phyloP scores from a whole-genome alignment of 2,329 filamentous ascomycete species.

The Metarhizium robertsii region DNA sequence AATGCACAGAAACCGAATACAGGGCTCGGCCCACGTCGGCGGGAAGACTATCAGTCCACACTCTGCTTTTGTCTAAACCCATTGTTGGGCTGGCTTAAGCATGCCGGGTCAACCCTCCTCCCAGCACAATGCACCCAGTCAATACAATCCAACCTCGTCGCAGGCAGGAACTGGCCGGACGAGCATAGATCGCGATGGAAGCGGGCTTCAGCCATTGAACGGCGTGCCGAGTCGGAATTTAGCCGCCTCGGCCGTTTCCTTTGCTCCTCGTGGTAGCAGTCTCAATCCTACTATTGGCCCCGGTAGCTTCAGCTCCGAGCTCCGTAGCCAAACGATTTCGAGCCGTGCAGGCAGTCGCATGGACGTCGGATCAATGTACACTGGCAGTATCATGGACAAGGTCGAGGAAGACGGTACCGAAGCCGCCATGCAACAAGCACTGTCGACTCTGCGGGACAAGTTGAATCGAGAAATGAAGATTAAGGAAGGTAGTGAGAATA shows the following conservation, averaged over 20 bases:
- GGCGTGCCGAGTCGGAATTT: constrained; percentile 34
- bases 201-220: constrained; percentile 39
- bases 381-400: constrained; percentile 40
- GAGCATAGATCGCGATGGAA: constrained; percentile 48
- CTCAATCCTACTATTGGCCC: constrained; percentile 61
- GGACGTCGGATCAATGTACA: constrained; percentile 25
- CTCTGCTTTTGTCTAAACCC: constrained; percentile 22
- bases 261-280: constrained; percentile 57
- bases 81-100: constrained; percentile 21
- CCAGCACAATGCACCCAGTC: constrained; percentile 24
- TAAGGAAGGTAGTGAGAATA: constrained; percentile 93
- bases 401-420: constrained; percentile 53
- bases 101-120: constrained; percentile 25
- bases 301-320: constrained; percentile 83
- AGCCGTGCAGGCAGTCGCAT: constrained; percentile 26
- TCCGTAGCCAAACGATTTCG: constrained; percentile 58
- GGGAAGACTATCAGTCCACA: constrained; percentile 23
- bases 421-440: constrained; percentile 57
- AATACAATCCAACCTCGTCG: constrained; percentile 19
- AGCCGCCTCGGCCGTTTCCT: constrained; percentile 48
- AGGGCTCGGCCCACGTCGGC: constrained; percentile 30
- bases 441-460: constrained; percentile 68
- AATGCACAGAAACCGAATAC: constrained; percentile 23
- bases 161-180: constrained; percentile 22
- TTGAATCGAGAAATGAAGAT: constrained; percentile 97